phyloP scores from a whole-genome alignment of 192 early-diverging fungal species.

The Thoreauomyces humboldtii region DNA sequence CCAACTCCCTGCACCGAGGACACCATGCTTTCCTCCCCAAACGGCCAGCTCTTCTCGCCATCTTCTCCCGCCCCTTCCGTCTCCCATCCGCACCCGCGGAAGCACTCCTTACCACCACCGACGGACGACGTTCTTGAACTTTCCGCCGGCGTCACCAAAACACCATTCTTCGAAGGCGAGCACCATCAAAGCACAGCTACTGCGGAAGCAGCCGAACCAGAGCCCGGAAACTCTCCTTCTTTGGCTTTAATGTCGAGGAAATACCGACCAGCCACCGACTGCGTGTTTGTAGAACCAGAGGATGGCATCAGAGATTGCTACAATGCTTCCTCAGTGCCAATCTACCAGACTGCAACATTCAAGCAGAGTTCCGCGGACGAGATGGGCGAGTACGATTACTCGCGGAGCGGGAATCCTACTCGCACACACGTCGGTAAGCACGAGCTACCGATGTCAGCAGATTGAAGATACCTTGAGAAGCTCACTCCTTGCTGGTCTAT shows the following conservation, averaged over 20 bases:
- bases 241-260: no score
- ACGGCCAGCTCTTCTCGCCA: no score
- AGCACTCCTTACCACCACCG: neutral
- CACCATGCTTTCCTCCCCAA: no score
- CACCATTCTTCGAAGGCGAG: constrained; percentile 25
- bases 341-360: constrained; percentile 98
- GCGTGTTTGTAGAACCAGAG: constrained; percentile 39
- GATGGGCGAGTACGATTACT: constrained; percentile 93
- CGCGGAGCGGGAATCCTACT: constrained; percentile 96
- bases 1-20: no score
- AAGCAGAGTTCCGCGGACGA: constrained; percentile 80
- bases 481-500: neutral
- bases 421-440: constrained; percentile 74
- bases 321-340: constrained; percentile 88
- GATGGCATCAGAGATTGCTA: constrained; percentile 67
- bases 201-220: no score
- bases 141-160: constrained; percentile 16
- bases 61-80: no score
- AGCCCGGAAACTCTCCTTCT: no score
- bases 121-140: constrained; percentile 18
- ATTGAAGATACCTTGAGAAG: neutral
- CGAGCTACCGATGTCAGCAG: neutral
- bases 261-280: constrained; percentile 40
- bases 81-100: neutral
- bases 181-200: no score